Percentiles rank a stretch among this genome's conserved stretches.
phyloP scores from a whole-genome alignment of 2,329 filamentous ascomycete species.

The Botrytis paeoniae region DNA sequence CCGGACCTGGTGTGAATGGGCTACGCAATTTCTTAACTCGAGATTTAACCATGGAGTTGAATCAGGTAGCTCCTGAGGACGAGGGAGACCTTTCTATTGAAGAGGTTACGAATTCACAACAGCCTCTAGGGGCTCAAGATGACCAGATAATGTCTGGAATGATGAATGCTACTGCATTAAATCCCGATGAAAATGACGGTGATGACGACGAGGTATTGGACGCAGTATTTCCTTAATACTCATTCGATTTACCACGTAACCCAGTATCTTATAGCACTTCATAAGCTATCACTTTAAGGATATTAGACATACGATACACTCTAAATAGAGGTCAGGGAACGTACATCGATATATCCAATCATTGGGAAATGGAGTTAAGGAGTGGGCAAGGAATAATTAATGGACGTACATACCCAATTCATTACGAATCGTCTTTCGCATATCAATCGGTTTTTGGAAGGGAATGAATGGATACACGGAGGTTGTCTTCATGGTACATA shows the following conservation, averaged over 20 bases:
- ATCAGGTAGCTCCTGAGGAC: slow-evolving; percentile 88
- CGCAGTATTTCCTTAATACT: slow-evolving; percentile 8
- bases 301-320: background rate
- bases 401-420: slow-evolving; percentile 11
- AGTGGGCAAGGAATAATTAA: background rate
- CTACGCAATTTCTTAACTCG: slow-evolving; percentile 78
- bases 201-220: slow-evolving; percentile 3
- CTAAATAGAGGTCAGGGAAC: background rate
- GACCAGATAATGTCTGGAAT: slow-evolving; percentile 17
- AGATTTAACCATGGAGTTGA: slow-evolving; percentile 46
- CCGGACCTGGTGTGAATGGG: slow-evolving; percentile 74
- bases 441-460: background rate
- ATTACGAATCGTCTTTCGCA: slow-evolving; percentile 3
- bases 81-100: slow-evolving; percentile 49
- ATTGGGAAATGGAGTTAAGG: slow-evolving; percentile 13
- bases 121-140: slow-evolving; percentile 26
- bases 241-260: background rate
- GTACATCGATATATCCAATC: background rate
- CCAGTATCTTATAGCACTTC: background rate
- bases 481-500: slow-evolving; percentile 1
- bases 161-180: slow-evolving; percentile 9
- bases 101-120: slow-evolving; percentile 23
- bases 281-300: background rate
- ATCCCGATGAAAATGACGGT: slow-evolving; percentile 7
- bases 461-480: background rate